These are phyloP conservation scores for Phallus indusiatus DNA, from an alignment of 768 basidiomycete genomes.

Conservation along the genomic window DNA sequence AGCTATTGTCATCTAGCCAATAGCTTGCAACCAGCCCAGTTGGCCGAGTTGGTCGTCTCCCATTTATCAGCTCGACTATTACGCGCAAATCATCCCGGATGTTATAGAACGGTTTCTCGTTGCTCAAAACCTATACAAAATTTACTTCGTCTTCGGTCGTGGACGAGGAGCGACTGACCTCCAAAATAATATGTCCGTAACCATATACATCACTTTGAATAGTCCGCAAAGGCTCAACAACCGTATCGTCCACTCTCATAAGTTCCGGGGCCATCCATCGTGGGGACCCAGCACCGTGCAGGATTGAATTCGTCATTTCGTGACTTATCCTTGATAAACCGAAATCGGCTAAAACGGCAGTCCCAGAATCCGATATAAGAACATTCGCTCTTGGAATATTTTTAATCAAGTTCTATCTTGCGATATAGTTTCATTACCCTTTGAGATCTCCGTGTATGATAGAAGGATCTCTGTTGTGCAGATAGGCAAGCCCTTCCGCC, in stretches of 20 bases:
- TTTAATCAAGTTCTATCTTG: not conserved
- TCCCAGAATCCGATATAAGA: conserved; percentile 29
- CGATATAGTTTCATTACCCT: conserved; percentile 6
- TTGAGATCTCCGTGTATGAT: conserved; percentile 26
- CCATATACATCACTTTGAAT: conserved; percentile 6
- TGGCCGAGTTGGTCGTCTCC: not conserved
- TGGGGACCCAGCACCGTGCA: conserved; percentile 19
- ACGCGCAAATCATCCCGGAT: conserved; percentile 6
- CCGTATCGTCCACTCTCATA: conserved; percentile 7
- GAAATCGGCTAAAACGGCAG: conserved; percentile 43
- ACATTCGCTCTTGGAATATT: conserved; percentile 32
- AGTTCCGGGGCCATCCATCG: conserved; percentile 28
- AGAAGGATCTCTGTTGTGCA: conserved; percentile 31
- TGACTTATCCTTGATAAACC: conserved; percentile 25
- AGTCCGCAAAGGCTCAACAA: not conserved
- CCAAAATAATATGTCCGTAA: conserved; percentile 6
- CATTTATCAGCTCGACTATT: conserved; percentile 7
- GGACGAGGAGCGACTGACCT: not conserved
- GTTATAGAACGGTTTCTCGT: conserved; percentile 4
- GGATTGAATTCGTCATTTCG: conserved; percentile 15
- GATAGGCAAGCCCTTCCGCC: conserved; percentile 32
- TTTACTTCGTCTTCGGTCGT: not conserved
- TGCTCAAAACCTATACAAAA: not conserved
- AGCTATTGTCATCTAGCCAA: conserved; percentile 2
- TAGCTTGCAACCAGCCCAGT: not conserved